Conservation (phyloP, 164 flowering plant species). For the Stephania cephalantha region DNA sequence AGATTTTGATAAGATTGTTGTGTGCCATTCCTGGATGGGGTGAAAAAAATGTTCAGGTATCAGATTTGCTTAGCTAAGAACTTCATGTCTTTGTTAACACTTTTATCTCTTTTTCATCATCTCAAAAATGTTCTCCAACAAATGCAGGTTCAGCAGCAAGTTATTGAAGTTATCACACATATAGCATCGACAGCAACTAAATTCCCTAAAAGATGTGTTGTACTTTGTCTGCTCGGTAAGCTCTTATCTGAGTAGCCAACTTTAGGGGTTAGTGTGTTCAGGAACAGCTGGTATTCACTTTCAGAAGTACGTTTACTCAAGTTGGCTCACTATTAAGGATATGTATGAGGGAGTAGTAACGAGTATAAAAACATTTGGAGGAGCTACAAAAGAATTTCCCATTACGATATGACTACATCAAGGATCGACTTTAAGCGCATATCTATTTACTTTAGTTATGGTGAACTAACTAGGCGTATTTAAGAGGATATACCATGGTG, state of each 20-base stretch:
- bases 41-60: conserved; percentile 99
- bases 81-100: background rate
- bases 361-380: no score
- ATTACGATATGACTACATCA: no score
- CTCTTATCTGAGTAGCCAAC: background rate
- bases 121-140: background rate
- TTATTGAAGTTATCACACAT: conserved; percentile 69
- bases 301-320: background rate
- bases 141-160: conserved; percentile 95
- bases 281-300: background rate
- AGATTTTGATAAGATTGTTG: conserved; percentile 73
- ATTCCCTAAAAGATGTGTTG: conserved; percentile 88
- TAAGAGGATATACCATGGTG: no score
- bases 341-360: no score
- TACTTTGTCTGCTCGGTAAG: conserved; percentile 78
- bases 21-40: conserved; percentile 96
- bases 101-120: background rate
- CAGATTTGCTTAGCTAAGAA: background rate
- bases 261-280: background rate
- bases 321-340: background rate
- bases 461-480: no score
- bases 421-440: no score
- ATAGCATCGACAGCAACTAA: conserved; percentile 65
- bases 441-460: no score
- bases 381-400: no score